Evolutionary conservation across 1,139 yeast species (phyloP), one percentile per base, ranked within the genome.

Genomic region (Pichia sp.): DNA sequence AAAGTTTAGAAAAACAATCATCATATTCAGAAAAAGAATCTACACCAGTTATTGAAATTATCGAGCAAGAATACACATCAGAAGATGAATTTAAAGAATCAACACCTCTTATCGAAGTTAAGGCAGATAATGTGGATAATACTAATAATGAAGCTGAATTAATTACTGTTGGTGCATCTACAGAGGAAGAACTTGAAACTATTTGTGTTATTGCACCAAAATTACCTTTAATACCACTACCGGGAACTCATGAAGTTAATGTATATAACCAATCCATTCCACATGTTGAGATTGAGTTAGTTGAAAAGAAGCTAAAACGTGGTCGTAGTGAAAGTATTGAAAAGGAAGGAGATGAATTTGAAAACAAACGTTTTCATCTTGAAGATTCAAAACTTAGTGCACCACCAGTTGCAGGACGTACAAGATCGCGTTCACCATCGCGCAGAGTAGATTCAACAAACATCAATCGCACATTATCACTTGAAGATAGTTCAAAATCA

Each of bases 381-480:
- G 42, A 30, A 12, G 44, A 43, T 13, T 22, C 46, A 3, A 49
- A 47, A 23, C 44, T 48, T 3, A 20, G 30, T 15, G 49, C 46
- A 2, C 50, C 53, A 18, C 55, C 56, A 5, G 53, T 53, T 24
- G 54, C 57, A 8, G 55, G 51, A 3, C 54, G 57, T 32, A 54
- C 59, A 2, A 49, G 64, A 32, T 54, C 62, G 3, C 48, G 56
- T 22, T 59, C 64, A n/a, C 63, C 62, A 22, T 53, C 56, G 15
- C 49, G 63, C 37, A 56, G 53, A 34, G 54, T 55, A 29, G 56
- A 58, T 6, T 52, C 52, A 30, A 44, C 59, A 16, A 57, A 52
- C 3, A 25, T 16, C 5, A 54, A 53, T 3, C 51, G 56, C 4
- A 49, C 43, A 7, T 27, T 58, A 20, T 48, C 50, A 15, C 45